Evolutionary conservation across 2,329 filamentous ascomycete species (phyloP).

Genomic region (Ustulina deusta): DNA sequence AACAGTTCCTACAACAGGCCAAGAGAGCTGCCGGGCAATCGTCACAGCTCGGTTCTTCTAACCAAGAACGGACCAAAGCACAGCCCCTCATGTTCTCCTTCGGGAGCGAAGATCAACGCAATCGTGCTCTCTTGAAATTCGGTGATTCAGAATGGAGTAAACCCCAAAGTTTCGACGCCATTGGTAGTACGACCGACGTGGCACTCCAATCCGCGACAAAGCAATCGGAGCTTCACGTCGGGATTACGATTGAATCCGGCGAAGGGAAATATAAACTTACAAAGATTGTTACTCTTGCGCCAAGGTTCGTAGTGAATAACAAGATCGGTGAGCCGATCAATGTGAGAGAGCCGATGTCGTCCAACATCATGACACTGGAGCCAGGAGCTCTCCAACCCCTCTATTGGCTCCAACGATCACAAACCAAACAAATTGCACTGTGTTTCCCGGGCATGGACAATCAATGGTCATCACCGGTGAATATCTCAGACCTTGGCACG

Average conservation of each 20-base stretch:
- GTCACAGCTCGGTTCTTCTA: constrained; percentile 62
- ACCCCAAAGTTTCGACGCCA: constrained; percentile 96
- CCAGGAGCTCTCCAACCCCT: constrained; percentile 85
- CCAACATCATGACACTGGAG: constrained; percentile 82
- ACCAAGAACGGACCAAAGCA: constrained; percentile 74
- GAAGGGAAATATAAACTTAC: constrained; percentile 98
- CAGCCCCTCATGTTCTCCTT: constrained; percentile 97
- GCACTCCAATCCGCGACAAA: constrained; percentile 79
- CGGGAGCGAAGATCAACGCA: constrained; percentile 87
- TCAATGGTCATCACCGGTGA: constrained; percentile 97
- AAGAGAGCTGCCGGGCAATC: constrained; percentile 86
- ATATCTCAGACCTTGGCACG: constrained; percentile 93
- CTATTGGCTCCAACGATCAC: constrained; percentile 86
- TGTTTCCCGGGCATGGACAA: constrained; percentile 96
- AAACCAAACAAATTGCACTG: constrained; percentile 88
- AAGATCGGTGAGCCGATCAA: constrained; percentile 89
- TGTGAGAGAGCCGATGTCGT: constrained; percentile 91
- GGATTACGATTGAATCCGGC: constrained; percentile 88
- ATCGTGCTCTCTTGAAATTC: constrained; percentile 87
- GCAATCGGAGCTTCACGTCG: constrained; percentile 87
- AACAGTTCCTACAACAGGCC: constrained; percentile 86
- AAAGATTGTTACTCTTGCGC: constrained; percentile 92
- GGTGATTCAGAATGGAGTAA: constrained; percentile 96
- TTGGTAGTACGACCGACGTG: constrained; percentile 91
- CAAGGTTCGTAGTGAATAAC: constrained; percentile 94